Conservation (phyloP, 2,329 filamentous ascomycete species). For the Diaporthe sp. region DNA sequence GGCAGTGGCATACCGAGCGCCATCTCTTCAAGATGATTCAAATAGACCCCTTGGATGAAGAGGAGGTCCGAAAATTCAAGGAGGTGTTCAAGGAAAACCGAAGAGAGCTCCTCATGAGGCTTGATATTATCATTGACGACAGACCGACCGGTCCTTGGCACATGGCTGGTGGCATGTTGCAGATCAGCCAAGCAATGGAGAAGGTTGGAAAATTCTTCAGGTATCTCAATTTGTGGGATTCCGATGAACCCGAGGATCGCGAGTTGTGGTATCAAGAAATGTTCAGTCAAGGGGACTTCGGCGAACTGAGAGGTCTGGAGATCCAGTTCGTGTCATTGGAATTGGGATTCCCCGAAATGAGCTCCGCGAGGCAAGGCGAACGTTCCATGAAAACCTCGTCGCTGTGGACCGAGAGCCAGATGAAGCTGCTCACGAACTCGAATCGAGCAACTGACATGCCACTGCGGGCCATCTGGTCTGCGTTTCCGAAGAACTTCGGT, state of each 20-base stretch:
- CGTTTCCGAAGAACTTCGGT: not conserved
- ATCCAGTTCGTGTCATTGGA: not conserved
- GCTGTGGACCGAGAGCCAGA: not conserved
- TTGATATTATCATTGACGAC: not conserved
- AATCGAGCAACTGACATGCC: not conserved
- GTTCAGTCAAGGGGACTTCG: not conserved
- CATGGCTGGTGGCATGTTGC: not conserved
- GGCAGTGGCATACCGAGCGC: not conserved
- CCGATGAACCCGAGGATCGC: too few species aligned
- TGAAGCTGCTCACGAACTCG: not conserved
- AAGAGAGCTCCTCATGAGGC: not conserved
- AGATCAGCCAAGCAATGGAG: not conserved
- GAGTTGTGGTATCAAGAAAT: too few species aligned
- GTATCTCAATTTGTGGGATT: not conserved
- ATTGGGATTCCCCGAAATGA: too few species aligned
- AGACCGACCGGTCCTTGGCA: not conserved
- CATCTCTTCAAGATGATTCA: not conserved
- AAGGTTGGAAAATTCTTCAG: not conserved
- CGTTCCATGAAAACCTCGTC: not conserved
- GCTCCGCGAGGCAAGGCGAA: not conserved
- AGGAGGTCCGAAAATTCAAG: not conserved
- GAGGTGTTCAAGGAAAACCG: not conserved
- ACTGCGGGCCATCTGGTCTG: not conserved
- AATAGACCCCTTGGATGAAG: not conserved
- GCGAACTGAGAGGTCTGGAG: not conserved